Base-by-base conservation (phyloP, 2,329 filamentous ascomycete species). In the Sclerotinia sclerotiorum region DNA sequence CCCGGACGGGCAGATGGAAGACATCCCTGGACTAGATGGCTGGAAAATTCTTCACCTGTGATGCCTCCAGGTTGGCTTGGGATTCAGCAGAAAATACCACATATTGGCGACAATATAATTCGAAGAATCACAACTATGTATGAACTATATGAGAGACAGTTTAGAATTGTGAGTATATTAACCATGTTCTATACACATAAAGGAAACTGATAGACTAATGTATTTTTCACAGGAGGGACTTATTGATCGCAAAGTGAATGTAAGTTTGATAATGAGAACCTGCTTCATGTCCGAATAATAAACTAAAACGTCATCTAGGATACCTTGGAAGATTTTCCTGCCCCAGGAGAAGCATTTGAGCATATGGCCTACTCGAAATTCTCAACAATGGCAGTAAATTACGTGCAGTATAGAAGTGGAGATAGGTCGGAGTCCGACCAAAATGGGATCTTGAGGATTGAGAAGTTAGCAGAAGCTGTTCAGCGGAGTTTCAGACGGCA, bases 71-170 rank as follows among this genome's bases (percentile, higher is more conserved):
- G 51, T 49, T 68, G 66, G 60, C n/a, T 70, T 24, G 55, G 60
- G 27, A 61, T 70, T 51, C 69, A 70, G 48, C 69, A 70, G 49
- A 68, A 69, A 29, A 67, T 70, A 44, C 66, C 69, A 6, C 46
- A 57, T 32, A 42, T 69, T 27, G 69, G 69, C 8, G 67, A 69
- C 24, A 57, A 62, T 39, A 32, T 69, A 54, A 67, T 48, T 24
- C 21, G 58, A 46, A 44, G 46, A 61, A 48, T 29, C 24, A 61
- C 58, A 32, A 21, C 29, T 19, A 61, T 61, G 42, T 61, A 42
- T 48, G 42, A 48, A 35, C 29, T 56, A 5, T 56, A 56, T 3
- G 52, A 56, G n/a, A 56, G 52, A 5, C 52, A 56, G 29, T 56
- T 56, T 13, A 35, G 10, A 56, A 15, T 56, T 56, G 52, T 56